Base-by-base conservation (phyloP, 1,284 basidiomycete species). In the Naganishia sp. region DNA sequence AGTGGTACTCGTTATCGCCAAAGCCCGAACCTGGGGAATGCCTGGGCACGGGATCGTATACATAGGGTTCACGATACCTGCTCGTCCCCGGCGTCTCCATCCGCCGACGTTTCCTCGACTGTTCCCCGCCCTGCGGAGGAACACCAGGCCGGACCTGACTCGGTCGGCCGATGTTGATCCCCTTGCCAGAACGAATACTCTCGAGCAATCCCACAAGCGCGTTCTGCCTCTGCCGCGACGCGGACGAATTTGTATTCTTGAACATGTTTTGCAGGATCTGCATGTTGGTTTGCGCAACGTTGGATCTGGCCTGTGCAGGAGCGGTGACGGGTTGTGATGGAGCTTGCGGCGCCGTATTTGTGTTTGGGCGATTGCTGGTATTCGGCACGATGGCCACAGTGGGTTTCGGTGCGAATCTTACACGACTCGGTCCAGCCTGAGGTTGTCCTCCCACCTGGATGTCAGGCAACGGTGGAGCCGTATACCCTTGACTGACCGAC, bases 191-290 rank as follows among this genome's bases (percentile, higher is more conserved):
- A 42, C 59, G 59, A 43, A 61, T 61, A 23, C 59, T 61, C 48
- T 61, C 59, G 23, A 61, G 59, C 48, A 61, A 52, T 50, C 48
- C 48, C n/a, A 39, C 48, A 13, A 61, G 36, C 48, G 59, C 59
- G 48, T 61, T 61, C 39, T 61, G 59, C 23, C 48, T 36, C 23
- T 39, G 59, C 28, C 48, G 23, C 4, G 59, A 61, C 28, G 59
- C 59, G 33, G 59, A 52, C 48, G 59, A 50, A 18, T 61, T 61
- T 21, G 59, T 52, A 23, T 61, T 61, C 36, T 61, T 61, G 49
- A 61, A 61, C 59, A 61, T 61, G 59, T 61, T 61, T 52, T 61
- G 48, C 4, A 61, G 25, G 36, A 61, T 61, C 48, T 61, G 59
- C 59, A 61, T 61, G 49, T 61, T 61, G 36, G 48, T 61, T 25